These are phyloP conservation scores for Mucor plumbeus DNA, from an alignment of 371 early-diverging fungal genomes.

Conservation along the genomic window DNA sequence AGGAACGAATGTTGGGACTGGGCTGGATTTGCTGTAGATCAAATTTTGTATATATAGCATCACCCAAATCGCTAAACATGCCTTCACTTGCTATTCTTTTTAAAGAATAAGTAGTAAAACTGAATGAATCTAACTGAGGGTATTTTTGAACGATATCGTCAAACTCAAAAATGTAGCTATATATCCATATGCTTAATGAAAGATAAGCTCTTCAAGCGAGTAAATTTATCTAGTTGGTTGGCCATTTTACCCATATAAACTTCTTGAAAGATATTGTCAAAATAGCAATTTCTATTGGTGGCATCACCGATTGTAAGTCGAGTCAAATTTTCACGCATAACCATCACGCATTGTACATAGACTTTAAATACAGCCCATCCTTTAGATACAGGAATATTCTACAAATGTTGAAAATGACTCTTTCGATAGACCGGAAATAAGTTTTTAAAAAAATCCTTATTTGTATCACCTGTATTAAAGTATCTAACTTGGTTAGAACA, in stretches of 20 bases:
- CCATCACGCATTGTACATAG: background rate
- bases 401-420: background rate
- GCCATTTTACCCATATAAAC: background rate
- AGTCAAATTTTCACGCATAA: background rate
- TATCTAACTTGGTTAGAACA: background rate
- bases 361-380: conserved; percentile 1
- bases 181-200: background rate
- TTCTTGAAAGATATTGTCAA: background rate
- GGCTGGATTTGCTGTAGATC: background rate
- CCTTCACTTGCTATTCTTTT: background rate
- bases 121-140: background rate
- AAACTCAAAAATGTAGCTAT: background rate
- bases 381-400: background rate
- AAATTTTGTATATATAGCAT: background rate
- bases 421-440: background rate
- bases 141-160: background rate
- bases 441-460: background rate
- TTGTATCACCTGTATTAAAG: background rate
- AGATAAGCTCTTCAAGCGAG: background rate
- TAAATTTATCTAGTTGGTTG: background rate
- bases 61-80: background rate
- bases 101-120: background rate
- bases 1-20: background rate
- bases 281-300: background rate
- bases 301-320: background rate